phyloP scores from a whole-genome alignment of 768 basidiomycete species.

The Pluteus cervinus region DNA sequence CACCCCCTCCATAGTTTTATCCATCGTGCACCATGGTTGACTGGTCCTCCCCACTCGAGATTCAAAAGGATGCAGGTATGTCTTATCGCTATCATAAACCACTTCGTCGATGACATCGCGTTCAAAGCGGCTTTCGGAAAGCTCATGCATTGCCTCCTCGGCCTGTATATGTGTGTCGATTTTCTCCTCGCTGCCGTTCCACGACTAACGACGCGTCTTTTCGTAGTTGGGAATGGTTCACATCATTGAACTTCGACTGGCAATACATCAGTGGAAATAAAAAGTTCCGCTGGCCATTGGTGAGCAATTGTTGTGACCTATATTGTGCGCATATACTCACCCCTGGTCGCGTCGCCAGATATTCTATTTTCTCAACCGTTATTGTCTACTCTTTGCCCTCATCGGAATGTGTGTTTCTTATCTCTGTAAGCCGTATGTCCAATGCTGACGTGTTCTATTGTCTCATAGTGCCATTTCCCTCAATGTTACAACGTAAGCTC shows the following conservation, averaged over 20 bases:
- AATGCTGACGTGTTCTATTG: slow-evolving; percentile 6
- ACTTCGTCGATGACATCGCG: slow-evolving; percentile 1
- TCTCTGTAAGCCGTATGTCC: slow-evolving; percentile 2
- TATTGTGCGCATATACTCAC: slow-evolving; percentile 1
- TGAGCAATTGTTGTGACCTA: slow-evolving; percentile 25
- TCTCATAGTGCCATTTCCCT: slow-evolving; percentile 44
- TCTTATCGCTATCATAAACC: slow-evolving; percentile 2
- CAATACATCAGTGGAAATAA: slow-evolving; percentile 50
- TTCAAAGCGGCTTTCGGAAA: slow-evolving; percentile 41
- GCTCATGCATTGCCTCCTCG: slow-evolving; percentile 55
- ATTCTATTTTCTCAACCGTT: slow-evolving; percentile 69
- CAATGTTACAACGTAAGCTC: slow-evolving; percentile 47
- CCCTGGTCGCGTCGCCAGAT: slow-evolving; percentile 25
- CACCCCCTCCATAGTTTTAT: slow-evolving; percentile 11
- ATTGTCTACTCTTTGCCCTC: slow-evolving; percentile 56
- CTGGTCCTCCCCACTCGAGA: slow-evolving; percentile 46
- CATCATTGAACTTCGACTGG: slow-evolving; percentile 61
- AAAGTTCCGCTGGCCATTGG: slow-evolving; percentile 64
- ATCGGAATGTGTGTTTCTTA: slow-evolving; percentile 55
- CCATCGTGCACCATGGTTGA: slow-evolving; percentile 40
- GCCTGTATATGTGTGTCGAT: slow-evolving; percentile 48
- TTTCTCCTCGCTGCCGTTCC: slow-evolving; percentile 1
- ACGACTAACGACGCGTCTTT: slow-evolving; percentile 6
- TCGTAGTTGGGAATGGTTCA: slow-evolving; percentile 61
- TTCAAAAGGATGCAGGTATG: slow-evolving; percentile 42